A percentile compares a stretch with the other conserved stretches of the same genome.
phyloP scores from a whole-genome alignment of 352 stramenopile species.

The Aphanomyces stellatus region DNA sequence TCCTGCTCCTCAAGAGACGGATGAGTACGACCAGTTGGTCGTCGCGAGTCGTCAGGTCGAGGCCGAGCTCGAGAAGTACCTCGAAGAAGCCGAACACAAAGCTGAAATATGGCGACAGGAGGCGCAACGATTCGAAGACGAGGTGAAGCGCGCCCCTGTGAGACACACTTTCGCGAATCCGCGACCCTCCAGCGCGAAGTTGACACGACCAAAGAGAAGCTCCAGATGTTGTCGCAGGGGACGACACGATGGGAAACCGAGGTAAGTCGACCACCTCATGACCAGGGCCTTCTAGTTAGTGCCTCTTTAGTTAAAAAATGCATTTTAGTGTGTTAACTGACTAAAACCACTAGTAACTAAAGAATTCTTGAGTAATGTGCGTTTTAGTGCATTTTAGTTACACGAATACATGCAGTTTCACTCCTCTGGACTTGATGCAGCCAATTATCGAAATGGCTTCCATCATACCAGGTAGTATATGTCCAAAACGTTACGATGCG shows the following conservation, averaged over 20 bases:
- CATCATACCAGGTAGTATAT: too few relatives aligned
- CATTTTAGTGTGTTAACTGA: too few relatives aligned
- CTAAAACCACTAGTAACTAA: too few relatives aligned
- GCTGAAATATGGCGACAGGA: constrained; percentile 14
- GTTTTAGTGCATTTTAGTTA: too few relatives aligned
- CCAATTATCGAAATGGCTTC: too few relatives aligned
- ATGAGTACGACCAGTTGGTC: constrained; percentile 20
- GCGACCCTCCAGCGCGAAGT: constrained; percentile 11
- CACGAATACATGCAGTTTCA: too few relatives aligned
- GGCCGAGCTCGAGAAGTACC: constrained; percentile 16
- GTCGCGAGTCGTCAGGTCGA: constrained; percentile 4
- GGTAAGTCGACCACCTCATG: constrained; percentile 59
- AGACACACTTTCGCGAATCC: constrained; percentile 5
- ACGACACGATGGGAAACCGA: constrained; percentile 26
- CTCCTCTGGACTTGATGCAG: too few relatives aligned
- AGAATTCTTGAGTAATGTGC: too few relatives aligned
- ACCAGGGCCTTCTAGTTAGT: too few relatives aligned
- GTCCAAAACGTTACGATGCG: too few relatives aligned
- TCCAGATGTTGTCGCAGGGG: not conserved
- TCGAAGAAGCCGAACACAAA: constrained; percentile 4
- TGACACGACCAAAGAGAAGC: constrained; percentile 12
- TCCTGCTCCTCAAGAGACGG: constrained; percentile 18
- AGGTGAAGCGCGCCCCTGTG: not conserved
- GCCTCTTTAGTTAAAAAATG: too few relatives aligned
- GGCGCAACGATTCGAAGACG: constrained; percentile 15